phyloP scores from a whole-genome alignment of 2,329 filamentous ascomycete species.

The Fusarium devonianum region DNA sequence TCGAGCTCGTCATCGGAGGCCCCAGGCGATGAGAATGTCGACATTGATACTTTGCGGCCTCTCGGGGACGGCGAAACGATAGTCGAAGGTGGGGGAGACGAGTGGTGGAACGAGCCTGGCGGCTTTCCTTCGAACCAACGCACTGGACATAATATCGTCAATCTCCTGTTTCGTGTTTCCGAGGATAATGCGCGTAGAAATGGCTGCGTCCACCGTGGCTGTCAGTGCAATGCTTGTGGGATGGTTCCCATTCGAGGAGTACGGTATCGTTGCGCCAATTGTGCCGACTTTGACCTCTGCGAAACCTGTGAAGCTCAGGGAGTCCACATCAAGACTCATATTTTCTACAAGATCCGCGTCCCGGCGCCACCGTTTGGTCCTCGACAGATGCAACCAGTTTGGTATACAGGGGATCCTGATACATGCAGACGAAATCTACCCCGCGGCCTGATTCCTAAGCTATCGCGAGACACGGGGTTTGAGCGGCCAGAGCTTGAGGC shows the following conservation, averaged over 20 bases:
- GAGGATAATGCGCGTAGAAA: constrained; percentile 90
- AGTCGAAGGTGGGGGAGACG: constrained; percentile 54
- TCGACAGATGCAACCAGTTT: constrained; percentile 80
- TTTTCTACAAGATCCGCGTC: constrained; percentile 95
- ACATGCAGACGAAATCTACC: constrained; percentile 73
- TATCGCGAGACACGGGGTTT: constrained; percentile 76
- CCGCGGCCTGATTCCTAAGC: constrained; percentile 69
- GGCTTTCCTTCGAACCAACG: constrained; percentile 53
- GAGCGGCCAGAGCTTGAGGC: constrained; percentile 90
- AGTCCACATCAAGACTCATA: constrained; percentile 85
- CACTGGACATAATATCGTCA: constrained; percentile 81
- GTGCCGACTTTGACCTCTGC: constrained; percentile 94
- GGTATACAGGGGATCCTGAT: constrained; percentile 88
- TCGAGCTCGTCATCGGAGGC: constrained; percentile 53
- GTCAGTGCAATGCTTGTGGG: constrained; percentile 89
- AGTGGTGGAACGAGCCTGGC: constrained; percentile 60
- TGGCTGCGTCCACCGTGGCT: constrained; percentile 90
- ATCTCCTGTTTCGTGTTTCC: constrained; percentile 87
- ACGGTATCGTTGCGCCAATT: constrained; percentile 94
- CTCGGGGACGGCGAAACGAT: constrained; percentile 50
- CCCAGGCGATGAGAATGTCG: constrained; percentile 55
- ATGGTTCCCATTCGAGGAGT: constrained; percentile 89
- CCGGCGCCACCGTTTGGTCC: constrained; percentile 86
- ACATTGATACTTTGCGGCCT: constrained; percentile 41
- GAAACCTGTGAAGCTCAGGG: constrained; percentile 86